Evolutionary conservation across 2,329 filamentous ascomycete species (phyloP).

Genomic region (Helminthosporium solani): DNA sequence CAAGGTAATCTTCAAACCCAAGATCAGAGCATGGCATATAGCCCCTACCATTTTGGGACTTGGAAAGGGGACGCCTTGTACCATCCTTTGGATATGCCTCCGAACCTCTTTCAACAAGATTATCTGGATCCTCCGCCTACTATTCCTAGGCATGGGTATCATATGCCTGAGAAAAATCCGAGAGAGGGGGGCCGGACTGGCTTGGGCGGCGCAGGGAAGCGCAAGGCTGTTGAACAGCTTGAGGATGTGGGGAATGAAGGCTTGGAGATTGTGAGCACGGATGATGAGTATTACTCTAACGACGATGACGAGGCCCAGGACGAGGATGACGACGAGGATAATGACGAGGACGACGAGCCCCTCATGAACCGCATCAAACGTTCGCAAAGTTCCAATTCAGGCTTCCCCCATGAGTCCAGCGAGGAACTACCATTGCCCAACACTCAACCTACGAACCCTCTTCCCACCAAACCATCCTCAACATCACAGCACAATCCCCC

Average conservation of each 20-base stretch:
- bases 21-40: no score
- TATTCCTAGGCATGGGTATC: neutral
- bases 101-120: neutral
- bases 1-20: no score
- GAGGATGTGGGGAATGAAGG: neutral
- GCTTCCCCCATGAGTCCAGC: neutral
- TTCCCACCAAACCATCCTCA: neutral
- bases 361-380: constrained; percentile 13
- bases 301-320: neutral
- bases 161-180: neutral
- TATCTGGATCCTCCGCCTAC: neutral
- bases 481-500: neutral
- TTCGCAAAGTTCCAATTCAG: neutral
- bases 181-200: no score
- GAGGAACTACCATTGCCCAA: no score
- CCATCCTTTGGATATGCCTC: neutral
- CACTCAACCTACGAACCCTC: no score
- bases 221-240: neutral
- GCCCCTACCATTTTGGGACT: no score
- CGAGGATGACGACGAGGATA: neutral
- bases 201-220: neutral
- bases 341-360: constrained; percentile 20
- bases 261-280: neutral
- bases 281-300: neutral
- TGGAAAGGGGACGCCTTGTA: neutral